Evolutionary conservation across 768 basidiomycete genomes (phyloP).

Genomic region (Rhizopogon vulgaris): DNA sequence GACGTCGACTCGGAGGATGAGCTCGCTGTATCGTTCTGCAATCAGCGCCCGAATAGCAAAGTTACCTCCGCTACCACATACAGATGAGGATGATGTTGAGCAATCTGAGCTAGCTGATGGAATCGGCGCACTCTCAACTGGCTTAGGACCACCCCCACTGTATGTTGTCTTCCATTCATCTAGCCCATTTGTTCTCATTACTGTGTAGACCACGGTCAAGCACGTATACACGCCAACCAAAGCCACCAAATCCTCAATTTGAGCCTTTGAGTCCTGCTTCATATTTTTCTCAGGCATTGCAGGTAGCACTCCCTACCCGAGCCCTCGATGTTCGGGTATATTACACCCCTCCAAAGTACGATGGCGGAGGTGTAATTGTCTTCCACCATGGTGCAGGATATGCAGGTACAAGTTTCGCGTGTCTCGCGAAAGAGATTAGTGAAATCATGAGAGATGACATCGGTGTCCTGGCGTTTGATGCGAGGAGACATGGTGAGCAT

Average conservation of each 20-base stretch:
- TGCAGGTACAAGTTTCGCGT: conserved; percentile 84
- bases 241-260: conserved; percentile 53
- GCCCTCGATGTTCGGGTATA: conserved; percentile 74
- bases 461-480: conserved; percentile 80
- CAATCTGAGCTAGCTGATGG: conserved; percentile 49
- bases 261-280: conserved; percentile 70
- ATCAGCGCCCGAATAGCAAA: conserved; percentile 70
- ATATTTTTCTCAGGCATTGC: conserved; percentile 76
- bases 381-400: conserved; percentile 97
- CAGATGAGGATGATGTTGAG: conserved; percentile 38
- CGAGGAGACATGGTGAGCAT: conserved; percentile 76
- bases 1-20: conserved; percentile 37
- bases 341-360: conserved; percentile 61
- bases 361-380: conserved; percentile 61
- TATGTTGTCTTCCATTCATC: conserved; percentile 27
- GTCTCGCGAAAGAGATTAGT: conserved; percentile 75
- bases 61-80: conserved; percentile 52
- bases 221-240: conserved; percentile 24
- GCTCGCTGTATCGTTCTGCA: conserved; percentile 69
- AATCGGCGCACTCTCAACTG: conserved; percentile 55
- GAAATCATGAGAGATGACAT: conserved; percentile 59
- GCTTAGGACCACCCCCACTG: conserved; percentile 60
- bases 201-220: conserved; percentile 7
- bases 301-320: conserved; percentile 60
- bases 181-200: conserved; percentile 11